A percentile compares a stretch with the other conserved stretches of the same genome.
Conservation (phyloP, 257 asterid species). For the Lantana camara region DNA sequence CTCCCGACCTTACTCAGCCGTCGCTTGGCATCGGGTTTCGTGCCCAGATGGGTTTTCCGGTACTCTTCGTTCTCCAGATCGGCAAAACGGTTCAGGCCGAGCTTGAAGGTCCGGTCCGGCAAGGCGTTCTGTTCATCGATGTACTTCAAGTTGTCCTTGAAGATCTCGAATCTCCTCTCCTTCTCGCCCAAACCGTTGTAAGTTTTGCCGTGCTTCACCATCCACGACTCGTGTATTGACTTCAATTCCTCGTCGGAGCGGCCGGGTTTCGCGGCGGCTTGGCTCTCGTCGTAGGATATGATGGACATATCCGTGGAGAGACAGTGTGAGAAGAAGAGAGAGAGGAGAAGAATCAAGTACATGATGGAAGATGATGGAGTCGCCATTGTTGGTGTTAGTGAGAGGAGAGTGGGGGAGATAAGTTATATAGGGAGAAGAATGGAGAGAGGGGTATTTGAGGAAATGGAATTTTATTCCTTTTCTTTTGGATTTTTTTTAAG, state of each 20-base stretch:
- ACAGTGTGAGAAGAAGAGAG: conserved; percentile 16
- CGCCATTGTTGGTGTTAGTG: conserved; percentile 19
- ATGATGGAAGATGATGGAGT: conserved; percentile 10
- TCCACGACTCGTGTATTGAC: conserved; percentile 72
- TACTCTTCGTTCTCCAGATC: conserved; percentile 78
- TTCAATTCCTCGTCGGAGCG: conserved; percentile 54
- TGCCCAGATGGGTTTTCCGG: conserved; percentile 53
- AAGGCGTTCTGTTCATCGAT: conserved; percentile 63
- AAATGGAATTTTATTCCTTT: neutral
- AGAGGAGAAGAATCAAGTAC: conserved; percentile 23
- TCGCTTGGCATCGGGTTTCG: conserved; percentile 35
- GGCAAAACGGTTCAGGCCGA: conserved; percentile 77
- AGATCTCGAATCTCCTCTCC: conserved; percentile 65
- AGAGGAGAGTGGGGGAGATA: neutral
- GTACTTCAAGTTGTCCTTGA: conserved; percentile 70
- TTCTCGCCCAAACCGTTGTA: conserved; percentile 73
- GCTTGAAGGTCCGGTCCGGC: conserved; percentile 48
- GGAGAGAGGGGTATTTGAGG: conserved; percentile 17
- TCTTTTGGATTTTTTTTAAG: neutral
- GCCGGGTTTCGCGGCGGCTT: conserved; percentile 2
- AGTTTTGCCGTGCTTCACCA: conserved; percentile 56
- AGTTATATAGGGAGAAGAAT: conserved; percentile 24
- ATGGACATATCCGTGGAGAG: conserved; percentile 69
- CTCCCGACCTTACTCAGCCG: conserved; percentile 38
- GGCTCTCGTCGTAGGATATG: conserved; percentile 47